Percentiles rank a stretch among this genome's conserved stretches.
Evolutionary conservation across 805 yeast species (phyloP).

Genomic region (Sugiyamaella qingdaonensis): DNA sequence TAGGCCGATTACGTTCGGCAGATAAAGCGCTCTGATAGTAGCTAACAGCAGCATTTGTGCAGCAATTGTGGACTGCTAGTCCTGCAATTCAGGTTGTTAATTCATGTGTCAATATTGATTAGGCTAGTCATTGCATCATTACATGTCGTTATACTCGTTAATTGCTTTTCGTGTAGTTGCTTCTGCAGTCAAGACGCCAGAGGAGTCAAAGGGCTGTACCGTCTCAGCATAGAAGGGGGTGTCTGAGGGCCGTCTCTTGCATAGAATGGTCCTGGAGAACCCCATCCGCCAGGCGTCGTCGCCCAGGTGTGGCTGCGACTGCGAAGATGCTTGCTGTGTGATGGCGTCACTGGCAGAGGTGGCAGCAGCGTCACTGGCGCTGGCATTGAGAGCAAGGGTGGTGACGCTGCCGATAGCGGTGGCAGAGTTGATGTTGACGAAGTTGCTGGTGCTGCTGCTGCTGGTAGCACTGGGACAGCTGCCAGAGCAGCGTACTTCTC

Average conservation of each 20-base stretch:
- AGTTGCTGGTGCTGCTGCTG: not conserved
- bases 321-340: not conserved
- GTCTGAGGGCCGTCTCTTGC: not conserved
- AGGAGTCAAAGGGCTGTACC: not conserved
- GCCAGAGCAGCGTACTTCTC: no score
- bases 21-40: no score
- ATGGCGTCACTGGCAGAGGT: not conserved
- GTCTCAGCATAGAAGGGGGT: not conserved
- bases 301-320: no score
- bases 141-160: not conserved
- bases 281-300: no score
- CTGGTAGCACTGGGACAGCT: not conserved
- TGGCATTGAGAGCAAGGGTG: no score
- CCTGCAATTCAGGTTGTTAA: no score
- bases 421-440: no score
- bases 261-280: not conserved
- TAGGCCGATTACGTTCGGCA: no score
- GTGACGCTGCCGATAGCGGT: no score
- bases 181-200: not conserved
- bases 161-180: not conserved
- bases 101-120: no score
- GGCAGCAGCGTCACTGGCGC: not conserved
- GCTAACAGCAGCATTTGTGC: no score
- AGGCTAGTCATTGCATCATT: not conserved
- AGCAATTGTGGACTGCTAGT: no score